These are phyloP conservation scores for Cladosporium austrohemisphaericum DNA, from an alignment of 2,329 filamentous ascomycete genomes.

Conservation along the genomic window DNA sequence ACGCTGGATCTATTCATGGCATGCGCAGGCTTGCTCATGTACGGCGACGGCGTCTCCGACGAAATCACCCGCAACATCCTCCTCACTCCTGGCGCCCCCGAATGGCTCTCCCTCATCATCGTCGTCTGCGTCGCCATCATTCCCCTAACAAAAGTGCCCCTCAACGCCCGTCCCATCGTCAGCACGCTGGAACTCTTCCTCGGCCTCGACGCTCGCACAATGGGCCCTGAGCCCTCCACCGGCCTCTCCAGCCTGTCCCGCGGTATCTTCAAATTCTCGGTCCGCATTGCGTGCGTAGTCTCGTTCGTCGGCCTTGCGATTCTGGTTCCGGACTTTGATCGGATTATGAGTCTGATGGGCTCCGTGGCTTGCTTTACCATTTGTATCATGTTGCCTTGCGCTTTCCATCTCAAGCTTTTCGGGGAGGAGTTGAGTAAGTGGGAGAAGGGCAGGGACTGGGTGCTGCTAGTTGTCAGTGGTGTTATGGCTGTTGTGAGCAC, in stretches of 20 bases:
- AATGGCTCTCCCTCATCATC: constrained; percentile 69
- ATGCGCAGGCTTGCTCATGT: constrained; percentile 86
- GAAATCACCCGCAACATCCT: constrained; percentile 91
- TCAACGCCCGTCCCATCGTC: constrained; percentile 74
- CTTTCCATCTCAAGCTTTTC: constrained; percentile 89
- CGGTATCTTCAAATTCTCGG: constrained; percentile 54
- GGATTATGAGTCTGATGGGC: constrained; percentile 87
- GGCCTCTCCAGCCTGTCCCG: constrained; percentile 57
- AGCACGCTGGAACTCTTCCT: constrained; percentile 77
- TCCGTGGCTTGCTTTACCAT: constrained; percentile 89
- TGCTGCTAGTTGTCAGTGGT: constrained; percentile 65
- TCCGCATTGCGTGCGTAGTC: constrained; percentile 65
- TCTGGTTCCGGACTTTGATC: constrained; percentile 74
- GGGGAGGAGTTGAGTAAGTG: constrained; percentile 60
- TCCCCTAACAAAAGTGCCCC: constrained; percentile 79
- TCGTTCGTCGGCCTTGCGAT: constrained; percentile 73
- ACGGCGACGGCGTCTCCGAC: constrained; percentile 80
- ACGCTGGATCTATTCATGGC: constrained; percentile 78
- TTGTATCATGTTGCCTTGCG: constrained; percentile 83
- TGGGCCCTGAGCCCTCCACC: constrained; percentile 45
- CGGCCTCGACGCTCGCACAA: constrained; percentile 61
- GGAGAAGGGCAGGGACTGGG: constrained; percentile 66
- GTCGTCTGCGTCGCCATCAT: constrained; percentile 88
- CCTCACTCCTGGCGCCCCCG: constrained; percentile 68
- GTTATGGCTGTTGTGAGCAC: constrained; percentile 73